Conservation (phyloP, 345 rosid species). For the Euphorbia pulcherrima region DNA sequence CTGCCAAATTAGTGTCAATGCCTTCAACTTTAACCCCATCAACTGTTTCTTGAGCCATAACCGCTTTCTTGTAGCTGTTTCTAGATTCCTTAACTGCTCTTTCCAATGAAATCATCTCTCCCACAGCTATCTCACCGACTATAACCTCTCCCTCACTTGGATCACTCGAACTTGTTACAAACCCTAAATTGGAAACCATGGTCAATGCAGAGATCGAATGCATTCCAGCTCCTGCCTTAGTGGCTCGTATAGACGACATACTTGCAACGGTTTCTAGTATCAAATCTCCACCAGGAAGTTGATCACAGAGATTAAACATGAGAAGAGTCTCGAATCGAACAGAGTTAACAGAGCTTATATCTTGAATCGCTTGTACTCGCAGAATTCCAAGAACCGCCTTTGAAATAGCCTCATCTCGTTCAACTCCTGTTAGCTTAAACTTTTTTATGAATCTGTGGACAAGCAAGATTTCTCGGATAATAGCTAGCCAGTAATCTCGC, state of each 20-base stretch:
- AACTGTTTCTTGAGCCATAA: constrained; percentile 74
- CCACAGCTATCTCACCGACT: constrained; percentile 84
- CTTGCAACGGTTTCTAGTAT: constrained; percentile 83
- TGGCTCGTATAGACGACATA: constrained; percentile 53
- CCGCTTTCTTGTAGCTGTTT: constrained; percentile 71
- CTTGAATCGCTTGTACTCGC: constrained; percentile 79
- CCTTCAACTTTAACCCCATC: constrained; percentile 93
- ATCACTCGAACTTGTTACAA: constrained; percentile 56
- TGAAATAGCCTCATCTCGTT: constrained; percentile 67
- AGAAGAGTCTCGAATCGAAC: constrained; percentile 53
- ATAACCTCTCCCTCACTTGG: constrained; percentile 45
- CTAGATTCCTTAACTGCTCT: constrained; percentile 71
- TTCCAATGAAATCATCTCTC: constrained; percentile 78
- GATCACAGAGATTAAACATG: constrained; percentile 85
- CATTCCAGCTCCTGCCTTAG: constrained; percentile 49
- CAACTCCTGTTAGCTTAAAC: constrained; percentile 60
- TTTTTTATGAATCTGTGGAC: constrained; percentile 66
- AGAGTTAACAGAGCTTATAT: constrained; percentile 41
- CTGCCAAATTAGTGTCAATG: constrained; percentile 89
- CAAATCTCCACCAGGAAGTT: constrained; percentile 94
- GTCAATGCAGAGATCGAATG: constrained; percentile 66
- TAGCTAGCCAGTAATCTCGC: constrained; percentile 90
- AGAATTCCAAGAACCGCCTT: constrained; percentile 84
- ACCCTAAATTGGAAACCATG: constrained; percentile 77
- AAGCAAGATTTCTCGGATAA: constrained; percentile 66